These are phyloP conservation scores for Chlorophyllum brunneum DNA, from an alignment of 768 basidiomycete genomes.

Conservation along the genomic window DNA sequence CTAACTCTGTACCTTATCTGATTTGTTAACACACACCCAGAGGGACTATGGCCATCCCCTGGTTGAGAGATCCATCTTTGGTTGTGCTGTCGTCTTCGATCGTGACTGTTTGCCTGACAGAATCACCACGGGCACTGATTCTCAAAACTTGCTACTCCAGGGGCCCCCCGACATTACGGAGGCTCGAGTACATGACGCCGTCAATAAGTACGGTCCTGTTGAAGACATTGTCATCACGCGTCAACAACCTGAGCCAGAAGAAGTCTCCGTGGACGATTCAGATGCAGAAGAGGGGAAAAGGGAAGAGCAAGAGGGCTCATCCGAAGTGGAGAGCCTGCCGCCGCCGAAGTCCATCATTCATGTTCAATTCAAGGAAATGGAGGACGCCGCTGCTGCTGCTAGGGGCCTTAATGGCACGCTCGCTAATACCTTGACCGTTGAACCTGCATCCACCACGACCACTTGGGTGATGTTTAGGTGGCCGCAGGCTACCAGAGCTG, in stretches of 20 bases:
- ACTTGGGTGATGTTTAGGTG: constrained; percentile 36
- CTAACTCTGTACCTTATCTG: not conserved
- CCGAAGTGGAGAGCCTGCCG: not conserved
- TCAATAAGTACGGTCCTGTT: constrained; percentile 9
- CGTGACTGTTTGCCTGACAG: constrained; percentile 27
- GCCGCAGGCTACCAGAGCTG: constrained; percentile 37
- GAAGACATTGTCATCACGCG: constrained; percentile 7
- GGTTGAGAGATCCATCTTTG: constrained; percentile 20
- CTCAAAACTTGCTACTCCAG: constrained; percentile 12
- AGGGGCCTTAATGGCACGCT: not conserved
- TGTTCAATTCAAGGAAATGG: constrained; percentile 10
- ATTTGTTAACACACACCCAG: not conserved
- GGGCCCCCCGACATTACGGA: constrained; percentile 5
- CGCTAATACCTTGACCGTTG: constrained; percentile 3
- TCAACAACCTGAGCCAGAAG: not conserved
- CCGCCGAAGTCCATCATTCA: not conserved
- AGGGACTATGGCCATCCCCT: constrained; percentile 11
- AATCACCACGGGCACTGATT: constrained; percentile 35
- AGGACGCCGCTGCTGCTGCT: constrained; percentile 6
- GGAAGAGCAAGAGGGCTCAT: not conserved
- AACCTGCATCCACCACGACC: not conserved
- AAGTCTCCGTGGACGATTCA: not conserved
- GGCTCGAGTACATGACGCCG: constrained; percentile 8
- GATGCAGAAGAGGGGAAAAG: not conserved
- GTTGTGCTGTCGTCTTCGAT: constrained; percentile 28